phyloP scores from a whole-genome alignment of 2,329 filamentous ascomycete species.

The Colletotrichum trifolii region DNA sequence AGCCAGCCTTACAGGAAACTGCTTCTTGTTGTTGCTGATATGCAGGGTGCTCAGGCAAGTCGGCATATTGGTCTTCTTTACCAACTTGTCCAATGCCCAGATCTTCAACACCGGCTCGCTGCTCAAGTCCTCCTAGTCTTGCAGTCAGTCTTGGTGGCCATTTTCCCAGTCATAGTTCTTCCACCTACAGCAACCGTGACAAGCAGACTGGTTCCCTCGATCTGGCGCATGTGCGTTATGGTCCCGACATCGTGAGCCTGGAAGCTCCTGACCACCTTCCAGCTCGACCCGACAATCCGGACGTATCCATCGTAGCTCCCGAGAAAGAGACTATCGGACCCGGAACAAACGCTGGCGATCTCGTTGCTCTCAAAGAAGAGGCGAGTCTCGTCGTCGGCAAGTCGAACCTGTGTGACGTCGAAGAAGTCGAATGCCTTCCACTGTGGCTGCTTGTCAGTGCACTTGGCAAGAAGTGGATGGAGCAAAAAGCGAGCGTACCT shows the following conservation, averaged over 20 bases:
- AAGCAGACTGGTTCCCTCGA: conserved; percentile 86
- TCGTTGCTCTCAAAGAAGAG: conserved; percentile 85
- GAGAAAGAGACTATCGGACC: conserved; percentile 89
- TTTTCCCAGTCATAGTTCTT: background rate
- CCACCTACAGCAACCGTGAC: conserved; percentile 76
- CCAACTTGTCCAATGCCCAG: conserved; percentile 94
- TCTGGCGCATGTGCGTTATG: conserved; percentile 92
- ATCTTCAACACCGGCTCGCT: conserved; percentile 92
- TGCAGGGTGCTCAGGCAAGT: conserved; percentile 87
- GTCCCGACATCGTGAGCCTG: conserved; percentile 83
- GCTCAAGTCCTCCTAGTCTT: conserved; percentile 79
- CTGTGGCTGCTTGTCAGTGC: conserved; percentile 56
- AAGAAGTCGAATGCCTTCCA: conserved; percentile 99
- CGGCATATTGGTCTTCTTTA: conserved; percentile 92
- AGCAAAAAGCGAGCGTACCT: conserved; percentile 14
- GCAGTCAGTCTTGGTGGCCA: background rate
- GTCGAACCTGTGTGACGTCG: conserved; percentile 86
- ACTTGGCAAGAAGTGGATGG: background rate
- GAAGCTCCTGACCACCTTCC: conserved; percentile 89
- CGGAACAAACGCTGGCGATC: conserved; percentile 85
- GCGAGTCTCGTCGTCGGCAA: conserved; percentile 82
- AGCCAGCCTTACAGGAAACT: conserved; percentile 77
- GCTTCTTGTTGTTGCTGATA: conserved; percentile 90
- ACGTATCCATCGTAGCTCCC: conserved; percentile 87
- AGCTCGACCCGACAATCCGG: conserved; percentile 86